A percentile compares a stretch with the other conserved stretches of the same genome.
Evolutionary conservation across 768 basidiomycete genomes (phyloP).

Genomic region (Calocybe gangraenosa): DNA sequence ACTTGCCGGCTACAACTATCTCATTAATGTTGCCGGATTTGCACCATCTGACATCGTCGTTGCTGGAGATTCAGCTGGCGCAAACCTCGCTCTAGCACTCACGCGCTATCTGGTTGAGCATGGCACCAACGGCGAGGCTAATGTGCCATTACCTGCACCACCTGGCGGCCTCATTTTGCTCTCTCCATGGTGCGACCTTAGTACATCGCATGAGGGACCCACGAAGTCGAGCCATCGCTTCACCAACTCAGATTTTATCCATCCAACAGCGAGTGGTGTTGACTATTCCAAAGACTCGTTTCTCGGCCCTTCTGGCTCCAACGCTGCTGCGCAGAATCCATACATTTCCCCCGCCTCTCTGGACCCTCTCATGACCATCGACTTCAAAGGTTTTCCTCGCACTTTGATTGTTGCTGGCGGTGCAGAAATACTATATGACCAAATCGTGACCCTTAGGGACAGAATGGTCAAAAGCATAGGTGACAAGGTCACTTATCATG

Average conservation of each 20-base stretch:
- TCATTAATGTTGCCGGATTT: slow-evolving; percentile 55
- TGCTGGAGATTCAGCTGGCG: slow-evolving; percentile 76
- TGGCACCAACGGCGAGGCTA: slow-evolving; percentile 21
- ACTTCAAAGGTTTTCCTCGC: slow-evolving; percentile 55
- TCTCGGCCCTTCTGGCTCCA: slow-evolving; percentile 42
- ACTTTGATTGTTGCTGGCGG: slow-evolving; percentile 59
- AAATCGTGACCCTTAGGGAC: slow-evolving; percentile 37
- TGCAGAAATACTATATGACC: slow-evolving; percentile 52
- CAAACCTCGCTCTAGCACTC: slow-evolving; percentile 63
- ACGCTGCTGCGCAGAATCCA: slow-evolving; percentile 39
- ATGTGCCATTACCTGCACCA: slow-evolving; percentile 30
- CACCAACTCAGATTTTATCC: slow-evolving; percentile 34
- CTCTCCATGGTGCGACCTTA: slow-evolving; percentile 55
- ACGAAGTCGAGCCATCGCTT: slow-evolving; percentile 33
- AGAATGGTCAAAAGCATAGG: slow-evolving; percentile 35
- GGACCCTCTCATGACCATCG: slow-evolving; percentile 27
- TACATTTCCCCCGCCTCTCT: slow-evolving; percentile 60
- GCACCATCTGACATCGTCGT: slow-evolving; percentile 57
- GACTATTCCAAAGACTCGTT: slow-evolving; percentile 38
- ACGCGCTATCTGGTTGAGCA: slow-evolving; percentile 58
- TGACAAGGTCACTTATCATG: slow-evolving; percentile 43
- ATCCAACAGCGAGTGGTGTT: slow-evolving; percentile 4
- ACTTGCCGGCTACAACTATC: slow-evolving; percentile 69
- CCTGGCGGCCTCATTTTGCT: slow-evolving; percentile 48
- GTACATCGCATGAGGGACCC: slow-evolving; percentile 32